Percentiles rank a stretch among this genome's conserved stretches.
These are phyloP conservation scores for Cryptococcus sp. DNA, from an alignment of 1,284 basidiomycete genomes.

Conservation along the genomic window DNA sequence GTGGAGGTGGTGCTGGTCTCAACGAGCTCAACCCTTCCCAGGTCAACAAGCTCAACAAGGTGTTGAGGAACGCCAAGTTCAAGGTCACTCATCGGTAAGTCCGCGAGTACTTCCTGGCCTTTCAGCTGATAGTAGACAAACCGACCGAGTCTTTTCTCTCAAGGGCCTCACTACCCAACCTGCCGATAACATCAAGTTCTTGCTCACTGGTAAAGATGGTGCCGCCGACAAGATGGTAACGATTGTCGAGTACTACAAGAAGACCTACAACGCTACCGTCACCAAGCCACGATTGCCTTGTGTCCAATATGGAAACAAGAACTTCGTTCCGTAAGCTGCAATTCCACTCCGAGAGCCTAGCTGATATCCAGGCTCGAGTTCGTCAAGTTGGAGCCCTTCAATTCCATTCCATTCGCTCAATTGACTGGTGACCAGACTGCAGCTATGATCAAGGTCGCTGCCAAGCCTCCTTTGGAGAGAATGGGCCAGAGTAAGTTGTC, in stretches of 20 bases:
- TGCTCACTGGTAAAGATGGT: conserved; percentile 36
- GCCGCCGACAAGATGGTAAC: conserved; percentile 27
- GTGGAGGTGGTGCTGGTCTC: conserved; percentile 15
- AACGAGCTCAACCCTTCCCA: conserved; percentile 23
- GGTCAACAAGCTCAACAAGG: conserved; percentile 34
- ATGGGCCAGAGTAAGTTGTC: conserved; percentile 27
- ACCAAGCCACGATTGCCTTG: conserved; percentile 42
- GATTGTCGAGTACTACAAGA: conserved; percentile 44
- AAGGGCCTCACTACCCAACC: conserved; percentile 29
- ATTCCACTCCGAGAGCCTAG: background rate
- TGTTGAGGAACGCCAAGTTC: conserved; percentile 39
- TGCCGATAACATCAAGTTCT: conserved; percentile 36
- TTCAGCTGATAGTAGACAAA: conserved; percentile 15
- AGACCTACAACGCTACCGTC: conserved; percentile 38
- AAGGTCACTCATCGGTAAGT: conserved; percentile 36
- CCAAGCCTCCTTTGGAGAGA: conserved; percentile 42
- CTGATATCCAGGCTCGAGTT: conserved; percentile 36
- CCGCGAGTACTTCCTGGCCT: background rate
- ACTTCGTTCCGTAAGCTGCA: conserved; percentile 41
- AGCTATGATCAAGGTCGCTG: conserved; percentile 47
- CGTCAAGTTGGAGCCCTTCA: conserved; percentile 38
- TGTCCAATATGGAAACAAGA: conserved; percentile 42
- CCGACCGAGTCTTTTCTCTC: conserved; percentile 31
- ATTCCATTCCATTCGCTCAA: conserved; percentile 30
- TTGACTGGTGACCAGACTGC: conserved; percentile 29